Conservation (phyloP, 1,284 basidiomycete genomes). For the Xanthoconium separans region DNA sequence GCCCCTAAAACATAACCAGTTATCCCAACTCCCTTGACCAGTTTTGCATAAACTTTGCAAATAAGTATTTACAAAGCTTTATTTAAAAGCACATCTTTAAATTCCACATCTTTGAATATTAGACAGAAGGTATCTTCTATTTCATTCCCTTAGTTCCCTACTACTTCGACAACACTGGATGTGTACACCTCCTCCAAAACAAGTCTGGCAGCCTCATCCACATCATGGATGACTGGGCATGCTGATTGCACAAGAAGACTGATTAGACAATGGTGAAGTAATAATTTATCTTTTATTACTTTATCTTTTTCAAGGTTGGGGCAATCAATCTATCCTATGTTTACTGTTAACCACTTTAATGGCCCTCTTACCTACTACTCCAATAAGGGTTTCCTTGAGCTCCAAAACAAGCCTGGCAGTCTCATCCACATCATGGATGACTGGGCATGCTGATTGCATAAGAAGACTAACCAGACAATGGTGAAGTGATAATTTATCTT, state of each 20-base stretch:
- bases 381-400: conserved; percentile 87
- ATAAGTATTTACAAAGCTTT: conserved; percentile 70
- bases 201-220: conserved; percentile 90
- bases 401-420: conserved; percentile 88
- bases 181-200: conserved; percentile 83
- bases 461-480: conserved; percentile 84
- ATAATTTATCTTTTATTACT: conserved; percentile 84
- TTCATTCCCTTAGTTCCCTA: conserved; percentile 75
- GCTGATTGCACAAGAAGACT: conserved; percentile 86
- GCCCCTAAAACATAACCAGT: conserved; percentile 85
- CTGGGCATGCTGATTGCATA: conserved; percentile 83
- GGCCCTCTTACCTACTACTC: conserved; percentile 63
- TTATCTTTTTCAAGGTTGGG: conserved; percentile 79
- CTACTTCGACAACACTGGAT: conserved; percentile 87
- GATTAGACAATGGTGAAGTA: conserved; percentile 84
- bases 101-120: conserved; percentile 77
- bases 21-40: conserved; percentile 92
- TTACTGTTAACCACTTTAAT: too few species aligned
- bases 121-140: conserved; percentile 76
- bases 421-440: conserved; percentile 98
- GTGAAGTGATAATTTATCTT: conserved; percentile 86
- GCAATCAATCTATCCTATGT: too few species aligned
- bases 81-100: conserved; percentile 62
- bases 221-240: conserved; percentile 97
- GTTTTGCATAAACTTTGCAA: conserved; percentile 95